Conservation (phyloP, 345 rosid species). For the Trapa incisa region DNA sequence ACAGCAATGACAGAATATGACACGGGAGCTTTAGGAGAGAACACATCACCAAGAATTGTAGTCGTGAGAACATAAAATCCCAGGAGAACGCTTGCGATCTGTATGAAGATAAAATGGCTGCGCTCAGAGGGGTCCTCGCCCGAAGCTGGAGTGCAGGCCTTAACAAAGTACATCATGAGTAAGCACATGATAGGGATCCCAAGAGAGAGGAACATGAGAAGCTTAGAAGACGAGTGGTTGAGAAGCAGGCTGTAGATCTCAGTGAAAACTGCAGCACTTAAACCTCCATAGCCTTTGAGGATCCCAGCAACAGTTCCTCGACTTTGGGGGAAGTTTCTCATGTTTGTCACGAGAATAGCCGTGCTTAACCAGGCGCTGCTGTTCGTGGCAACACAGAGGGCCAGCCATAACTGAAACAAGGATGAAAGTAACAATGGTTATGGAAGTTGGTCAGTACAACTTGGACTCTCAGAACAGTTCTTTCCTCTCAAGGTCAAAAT, state of each 20-base stretch:
- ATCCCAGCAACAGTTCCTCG: slow-evolving; percentile 57
- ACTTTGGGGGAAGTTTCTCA: slow-evolving; percentile 60
- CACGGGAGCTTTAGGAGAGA: slow-evolving; percentile 23
- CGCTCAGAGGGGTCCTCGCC: slow-evolving; percentile 33
- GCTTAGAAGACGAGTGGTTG: slow-evolving; percentile 42
- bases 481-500: background rate
- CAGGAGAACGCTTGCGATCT: slow-evolving; percentile 31
- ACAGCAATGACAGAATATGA: slow-evolving; percentile 21
- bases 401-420: slow-evolving; percentile 44
- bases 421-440: background rate
- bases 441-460: background rate
- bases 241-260: slow-evolving; percentile 38
- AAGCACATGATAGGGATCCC: slow-evolving; percentile 52
- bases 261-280: slow-evolving; percentile 59
- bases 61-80: slow-evolving; percentile 40
- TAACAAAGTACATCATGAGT: slow-evolving; percentile 39
- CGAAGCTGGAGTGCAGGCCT: slow-evolving; percentile 46
- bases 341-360: slow-evolving; percentile 54
- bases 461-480: background rate
- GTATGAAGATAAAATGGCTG: slow-evolving; percentile 42
- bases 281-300: slow-evolving; percentile 56
- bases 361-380: slow-evolving; percentile 59
- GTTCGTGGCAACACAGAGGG: slow-evolving; percentile 46
- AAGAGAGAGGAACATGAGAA: slow-evolving; percentile 41
- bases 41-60: slow-evolving; percentile 28